Evolutionary conservation across 148 eudicot genomes (phyloP).

Genomic region (Mesembryanthemum crystallinum): DNA sequence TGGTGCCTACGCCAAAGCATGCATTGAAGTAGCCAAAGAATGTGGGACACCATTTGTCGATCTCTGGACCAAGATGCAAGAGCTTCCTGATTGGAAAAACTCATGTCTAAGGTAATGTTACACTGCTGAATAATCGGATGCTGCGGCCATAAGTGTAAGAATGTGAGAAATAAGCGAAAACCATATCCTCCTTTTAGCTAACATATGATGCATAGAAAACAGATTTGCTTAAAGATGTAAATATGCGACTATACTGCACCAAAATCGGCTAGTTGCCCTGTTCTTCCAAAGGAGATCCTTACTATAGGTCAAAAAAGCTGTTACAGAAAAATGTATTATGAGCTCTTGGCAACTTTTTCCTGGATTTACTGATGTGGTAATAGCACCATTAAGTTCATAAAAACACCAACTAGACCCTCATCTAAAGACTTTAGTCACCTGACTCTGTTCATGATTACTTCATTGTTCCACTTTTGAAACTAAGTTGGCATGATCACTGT

Average conservation of each 20-base stretch:
- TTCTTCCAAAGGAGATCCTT: not conserved
- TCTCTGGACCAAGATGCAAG: conserved; percentile 84
- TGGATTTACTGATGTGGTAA: too few species aligned
- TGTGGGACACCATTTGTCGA: conserved; percentile 46
- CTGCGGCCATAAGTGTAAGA: not conserved
- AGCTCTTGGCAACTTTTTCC: too few species aligned
- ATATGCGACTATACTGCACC: not conserved
- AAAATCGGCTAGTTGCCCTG: not conserved
- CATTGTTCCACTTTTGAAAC: not conserved
- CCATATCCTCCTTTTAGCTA: not conserved
- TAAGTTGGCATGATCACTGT: not conserved
- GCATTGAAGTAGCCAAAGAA: conserved; percentile 60
- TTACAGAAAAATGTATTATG: too few species aligned
- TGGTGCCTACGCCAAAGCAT: conserved; percentile 68
- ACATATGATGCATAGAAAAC: not conserved
- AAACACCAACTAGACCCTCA: not conserved
- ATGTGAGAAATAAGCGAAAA: not conserved
- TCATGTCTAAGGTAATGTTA: conserved; percentile 49
- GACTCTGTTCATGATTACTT: not conserved
- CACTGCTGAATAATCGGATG: not conserved
- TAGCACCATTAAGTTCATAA: too few species aligned
- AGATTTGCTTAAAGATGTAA: too few species aligned
- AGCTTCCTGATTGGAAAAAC: conserved; percentile 55
- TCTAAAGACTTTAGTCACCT: not conserved
- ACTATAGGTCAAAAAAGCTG: not conserved